phyloP scores from a whole-genome alignment of 2,329 filamentous ascomycete species.

The Fusarium protoensiforme region DNA sequence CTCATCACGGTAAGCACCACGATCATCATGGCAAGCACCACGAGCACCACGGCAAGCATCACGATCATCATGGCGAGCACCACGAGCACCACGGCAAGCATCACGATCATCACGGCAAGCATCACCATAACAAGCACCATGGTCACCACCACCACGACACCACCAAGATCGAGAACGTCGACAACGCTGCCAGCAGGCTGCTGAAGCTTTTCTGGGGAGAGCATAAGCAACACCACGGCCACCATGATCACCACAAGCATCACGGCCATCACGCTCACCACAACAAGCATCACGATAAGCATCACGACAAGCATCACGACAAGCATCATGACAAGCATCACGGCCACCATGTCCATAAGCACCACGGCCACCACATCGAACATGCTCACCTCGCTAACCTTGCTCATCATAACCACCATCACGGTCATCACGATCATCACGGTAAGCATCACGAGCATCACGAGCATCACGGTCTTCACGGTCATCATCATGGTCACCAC shows the following conservation, averaged over 20 bases:
- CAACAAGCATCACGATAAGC: background rate
- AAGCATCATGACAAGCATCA: background rate
- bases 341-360: too few species aligned
- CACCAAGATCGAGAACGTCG: background rate
- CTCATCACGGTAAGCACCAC: background rate
- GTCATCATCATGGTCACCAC: background rate
- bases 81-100: conserved; percentile 14
- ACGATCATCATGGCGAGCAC: conserved; percentile 6
- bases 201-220: conserved; percentile 3
- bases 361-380: background rate
- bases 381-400: background rate
- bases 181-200: background rate
- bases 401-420: background rate
- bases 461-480: background rate
- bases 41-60: background rate
- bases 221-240: conserved; percentile 4
- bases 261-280: background rate
- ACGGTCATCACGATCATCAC: background rate
- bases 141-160: conserved; percentile 2
- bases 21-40: background rate
- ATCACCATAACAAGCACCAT: conserved; percentile 1
- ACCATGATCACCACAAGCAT: background rate
- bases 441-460: background rate
- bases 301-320: background rate
- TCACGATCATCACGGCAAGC: conserved; percentile 10